These are phyloP conservation scores for Coffea humblotiana DNA, from an alignment of 305 asterid genomes.

Conservation along the genomic window DNA sequence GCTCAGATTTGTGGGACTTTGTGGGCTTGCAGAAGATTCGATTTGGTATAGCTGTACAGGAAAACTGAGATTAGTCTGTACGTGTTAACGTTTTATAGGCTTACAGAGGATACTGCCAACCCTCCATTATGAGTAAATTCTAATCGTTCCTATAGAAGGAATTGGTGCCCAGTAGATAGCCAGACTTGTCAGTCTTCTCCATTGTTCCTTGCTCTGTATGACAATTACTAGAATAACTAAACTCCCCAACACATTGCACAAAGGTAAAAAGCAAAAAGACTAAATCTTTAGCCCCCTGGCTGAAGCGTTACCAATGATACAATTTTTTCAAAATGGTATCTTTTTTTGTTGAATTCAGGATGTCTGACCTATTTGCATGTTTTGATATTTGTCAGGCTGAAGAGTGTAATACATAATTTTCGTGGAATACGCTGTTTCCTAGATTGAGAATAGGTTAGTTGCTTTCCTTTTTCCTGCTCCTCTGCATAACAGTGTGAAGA, in stretches of 20 bases:
- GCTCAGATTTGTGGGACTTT: no score
- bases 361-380: neutral
- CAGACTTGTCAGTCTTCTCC: neutral
- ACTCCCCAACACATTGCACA: no score
- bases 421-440: conserved; percentile 81
- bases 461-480: conserved; percentile 11
- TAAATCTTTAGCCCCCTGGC: neutral
- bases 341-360: neutral
- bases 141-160: neutral
- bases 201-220: neutral
- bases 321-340: neutral
- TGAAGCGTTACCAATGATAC: neutral
- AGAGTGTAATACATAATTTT: conserved; percentile 75
- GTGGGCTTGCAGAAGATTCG: no score
- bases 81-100: no score
- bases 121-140: no score
- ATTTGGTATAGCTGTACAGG: no score
- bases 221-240: no score
- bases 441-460: conserved; percentile 84
- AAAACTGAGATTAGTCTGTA: no score
- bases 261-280: neutral
- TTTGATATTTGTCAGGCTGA: conserved; percentile 47
- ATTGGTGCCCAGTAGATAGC: neutral
- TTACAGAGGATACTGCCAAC: no score
- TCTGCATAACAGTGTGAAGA: conserved; percentile 12